Base-by-base conservation (phyloP, 2,329 filamentous ascomycete genomes). In the Fusarium sp. region DNA sequence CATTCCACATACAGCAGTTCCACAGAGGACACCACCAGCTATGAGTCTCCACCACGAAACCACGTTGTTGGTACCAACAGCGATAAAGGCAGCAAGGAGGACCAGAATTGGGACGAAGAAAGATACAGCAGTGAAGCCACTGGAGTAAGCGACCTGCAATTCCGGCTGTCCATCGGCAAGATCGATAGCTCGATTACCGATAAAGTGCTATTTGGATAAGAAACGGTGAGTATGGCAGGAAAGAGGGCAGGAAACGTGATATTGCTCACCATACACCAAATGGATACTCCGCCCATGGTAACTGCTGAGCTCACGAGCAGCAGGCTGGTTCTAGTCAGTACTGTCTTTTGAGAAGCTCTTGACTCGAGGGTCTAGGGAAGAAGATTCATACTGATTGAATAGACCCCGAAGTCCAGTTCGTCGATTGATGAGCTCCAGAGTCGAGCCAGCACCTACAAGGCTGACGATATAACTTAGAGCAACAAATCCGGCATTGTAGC, bases 71-170 rank as follows among this genome's bases (percentile, higher is more conserved):
- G 82, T 81, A 6, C 86, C 91, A 39, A 90, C 85, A 31, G 87
- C 82, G 56, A 88, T 82, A 70, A 96, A 93, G 17, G 91, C 90
- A 8, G 85, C 72, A 15, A 90, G 81, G 5, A 96, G 82, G 17
- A 94, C 91, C 29, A 90, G 61, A 42, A 96, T 88, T 0, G 92
- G 91, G 10, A 96, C 79, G 69, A 96, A 88, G 68, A 94, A 92
- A 0, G 92, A 96, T 9, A 93, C 76, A 1, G 86, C 85, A 0
- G 91, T 95, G 72, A 88, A 91, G 23, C 84, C 83, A 50, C 84
- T 78, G 47, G 84, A 91, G 79, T 95, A 96, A 32, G 85, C 82
- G 47, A 95, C 88, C 63, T 94, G 91, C 10, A 92, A 78, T 32
- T 84, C 77, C 11, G 77, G 61, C 57, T 85, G 76, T 35, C 89